Base-by-base conservation (phyloP, 2,329 filamentous ascomycete species). In the Gliomastix tumulicola region DNA sequence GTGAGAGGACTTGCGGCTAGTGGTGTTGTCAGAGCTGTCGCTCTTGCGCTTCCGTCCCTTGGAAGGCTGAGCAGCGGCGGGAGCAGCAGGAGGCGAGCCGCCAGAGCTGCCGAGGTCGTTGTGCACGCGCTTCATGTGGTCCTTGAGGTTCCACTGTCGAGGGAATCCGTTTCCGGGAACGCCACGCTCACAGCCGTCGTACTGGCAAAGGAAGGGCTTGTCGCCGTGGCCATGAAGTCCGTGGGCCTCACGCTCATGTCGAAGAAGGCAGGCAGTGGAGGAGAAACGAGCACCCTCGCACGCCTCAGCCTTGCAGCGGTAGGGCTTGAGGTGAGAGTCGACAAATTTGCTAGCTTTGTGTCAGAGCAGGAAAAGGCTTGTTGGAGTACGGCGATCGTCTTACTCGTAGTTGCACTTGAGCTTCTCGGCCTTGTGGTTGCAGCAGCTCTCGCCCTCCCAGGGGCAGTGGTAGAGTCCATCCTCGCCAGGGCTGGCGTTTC, bases 391-490 rank as follows among this genome's bases (percentile, higher is more conserved):
- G n/a, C n/a, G n/a, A 12, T 18, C 17, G 18, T 66, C 87, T 76
- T 82, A 94, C 89, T 96, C 89, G 58, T 96, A 97, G 66, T 95
- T 94, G 80, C 90, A 96, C 77, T 96, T 96, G 50, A 97, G 84
- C 69, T 94, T 92, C 55, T 94, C 92, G 28, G 89, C 79, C 66
- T 86, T 85, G 78, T 96, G 90, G 61, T 77, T 84, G 76, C 90
- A 97, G 54, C 58, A 69, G 21, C 65, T 40, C 42, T 80, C 71
- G 49, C 79, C 83, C 58, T 84, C 80, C 71, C 84, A 92, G 6
- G 90, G 90, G 71, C 90, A 97, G 66, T 94, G 88, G 67, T 92
- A 97, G 41, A 94, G 76, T 54, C 88, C 88, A 62, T 95, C 87
- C 22, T 71, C 59, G 28, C 73, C 61, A 9, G 81, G 75, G 32